Base-by-base conservation (phyloP, 768 basidiomycete species). In the Macrolepiota albuminosa region DNA sequence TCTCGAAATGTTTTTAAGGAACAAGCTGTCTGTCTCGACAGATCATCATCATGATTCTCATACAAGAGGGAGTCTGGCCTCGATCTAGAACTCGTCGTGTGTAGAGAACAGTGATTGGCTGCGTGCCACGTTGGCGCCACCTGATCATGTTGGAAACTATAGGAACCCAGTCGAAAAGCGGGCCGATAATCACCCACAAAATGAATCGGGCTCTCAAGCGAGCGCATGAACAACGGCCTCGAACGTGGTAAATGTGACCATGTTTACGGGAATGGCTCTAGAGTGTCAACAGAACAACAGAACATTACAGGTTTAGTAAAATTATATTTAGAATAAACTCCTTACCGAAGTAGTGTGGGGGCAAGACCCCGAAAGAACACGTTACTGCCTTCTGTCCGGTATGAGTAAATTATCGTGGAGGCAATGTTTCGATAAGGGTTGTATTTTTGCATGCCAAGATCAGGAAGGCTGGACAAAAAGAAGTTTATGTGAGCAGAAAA, bases 201-300 rank as follows among this genome's bases (percentile, higher is more conserved):
- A 56, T n/a, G n/a, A 33, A 14, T 49, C 10, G 34, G 34, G n/a
- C 3, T 33, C 24, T 31, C 60, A 67, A 16, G 61, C 60, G 36
- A 78, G 62, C 16, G 69, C 68, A 42, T 72, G 77, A 0, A 86
- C 81, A 37, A 86, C 76, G 2, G 76, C 71, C 63, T 93, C 90
- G 61, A 91, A 93, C 2, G 84, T 83, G 3, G 80, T 82, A 70
- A 93, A 92, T 1, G 87, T 91, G 36, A 85, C 87, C 81, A 92
- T 90, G 64, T 92, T 92, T n/a, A 90, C 89, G 2, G 91, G 91
- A 26, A 91, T 79, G n/a, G 89, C 88, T 43, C 88, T 91, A 54
- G 29, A 33, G 7, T 29, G 24, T 26, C 18, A 37, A 26, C 9
- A 40, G 39, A 18, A 40, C 52, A 6, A 54, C 16, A 18, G 50